Percentiles rank a stretch among this genome's conserved stretches.
Evolutionary conservation across 2,329 filamentous ascomycete genomes (phyloP).

Genomic region (Fusarium coicis): DNA sequence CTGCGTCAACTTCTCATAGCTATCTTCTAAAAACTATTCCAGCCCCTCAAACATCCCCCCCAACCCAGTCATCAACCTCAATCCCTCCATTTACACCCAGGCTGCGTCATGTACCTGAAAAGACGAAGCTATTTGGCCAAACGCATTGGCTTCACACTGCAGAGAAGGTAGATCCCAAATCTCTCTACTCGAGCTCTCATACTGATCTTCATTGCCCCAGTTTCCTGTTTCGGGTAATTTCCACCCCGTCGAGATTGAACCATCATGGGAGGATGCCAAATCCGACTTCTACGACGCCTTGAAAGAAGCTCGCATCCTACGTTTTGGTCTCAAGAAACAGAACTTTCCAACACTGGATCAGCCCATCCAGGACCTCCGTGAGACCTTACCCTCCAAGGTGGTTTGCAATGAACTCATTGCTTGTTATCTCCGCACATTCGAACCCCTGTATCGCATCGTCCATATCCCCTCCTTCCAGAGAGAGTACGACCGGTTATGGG

Average conservation of each 20-base stretch:
- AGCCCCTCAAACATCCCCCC: neutral
- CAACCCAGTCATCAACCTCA: conserved; percentile 11
- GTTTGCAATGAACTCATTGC: conserved; percentile 37
- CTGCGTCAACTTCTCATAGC: neutral
- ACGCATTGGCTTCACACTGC: conserved; percentile 45
- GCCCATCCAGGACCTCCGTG: conserved; percentile 29
- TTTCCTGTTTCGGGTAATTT: conserved; percentile 42
- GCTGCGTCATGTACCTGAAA: conserved; percentile 42
- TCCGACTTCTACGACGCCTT: conserved; percentile 36
- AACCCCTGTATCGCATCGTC: conserved; percentile 42
- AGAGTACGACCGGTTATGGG: conserved; percentile 40
- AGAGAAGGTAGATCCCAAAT: conserved; percentile 30
- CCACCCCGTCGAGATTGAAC: conserved; percentile 41
- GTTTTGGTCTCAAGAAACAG: conserved; percentile 31
- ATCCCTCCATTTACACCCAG: conserved; percentile 39
- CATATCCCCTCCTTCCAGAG: conserved; percentile 40
- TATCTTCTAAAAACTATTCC: neutral
- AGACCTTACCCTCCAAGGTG: conserved; percentile 29
- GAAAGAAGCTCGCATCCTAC: conserved; percentile 36
- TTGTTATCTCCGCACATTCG: conserved; percentile 42
- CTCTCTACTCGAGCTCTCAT: neutral
- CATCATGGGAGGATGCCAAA: conserved; percentile 40
- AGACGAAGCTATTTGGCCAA: conserved; percentile 44
- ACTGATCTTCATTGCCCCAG: conserved; percentile 17
- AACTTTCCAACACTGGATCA: conserved; percentile 28